phyloP scores from a whole-genome alignment of 163 green algal species.

The Dunaliella salina region DNA sequence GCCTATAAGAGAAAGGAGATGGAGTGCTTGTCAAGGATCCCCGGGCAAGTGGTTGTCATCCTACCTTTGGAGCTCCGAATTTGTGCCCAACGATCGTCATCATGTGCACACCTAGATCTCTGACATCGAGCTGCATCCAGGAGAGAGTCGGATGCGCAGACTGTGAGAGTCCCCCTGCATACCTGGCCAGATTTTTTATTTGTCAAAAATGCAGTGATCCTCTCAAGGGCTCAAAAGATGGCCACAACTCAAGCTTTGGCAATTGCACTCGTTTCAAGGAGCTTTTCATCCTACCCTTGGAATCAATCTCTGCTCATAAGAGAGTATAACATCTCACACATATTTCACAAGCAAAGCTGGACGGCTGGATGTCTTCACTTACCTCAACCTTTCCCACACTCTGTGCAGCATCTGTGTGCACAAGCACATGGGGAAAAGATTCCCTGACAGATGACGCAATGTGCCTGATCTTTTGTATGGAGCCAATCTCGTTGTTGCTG shows the following conservation, averaged over 20 bases:
- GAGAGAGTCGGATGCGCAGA: not conserved
- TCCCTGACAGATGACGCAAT: conserved; percentile 32
- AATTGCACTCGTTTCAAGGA: not conserved
- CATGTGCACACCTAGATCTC: conserved; percentile 66
- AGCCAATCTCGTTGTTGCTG: conserved; percentile 42
- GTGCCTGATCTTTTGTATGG: conserved; percentile 53
- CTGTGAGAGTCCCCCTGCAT: not conserved
- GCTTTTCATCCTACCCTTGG: not conserved
- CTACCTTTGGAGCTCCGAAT: conserved; percentile 77
- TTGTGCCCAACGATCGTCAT: conserved; percentile 87
- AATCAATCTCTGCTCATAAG: not conserved
- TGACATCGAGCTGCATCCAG: conserved; percentile 57
- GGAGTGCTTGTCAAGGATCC: too few relatives aligned
- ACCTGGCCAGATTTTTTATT: too few relatives aligned
- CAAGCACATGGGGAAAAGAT: conserved; percentile 21
- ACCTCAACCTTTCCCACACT: conserved; percentile 60
- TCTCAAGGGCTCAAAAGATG: not conserved
- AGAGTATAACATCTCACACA: not conserved
- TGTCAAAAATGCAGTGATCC: not conserved
- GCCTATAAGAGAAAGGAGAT: too few relatives aligned
- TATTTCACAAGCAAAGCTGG: too few relatives aligned
- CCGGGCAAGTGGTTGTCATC: too few relatives aligned
- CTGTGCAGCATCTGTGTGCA: conserved; percentile 75
- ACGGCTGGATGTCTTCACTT: not conserved
- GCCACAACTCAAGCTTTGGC: too few relatives aligned